These are phyloP conservation scores for Abelmoschus esculentus DNA, from an alignment of 345 rosid genomes.

Conservation along the genomic window DNA sequence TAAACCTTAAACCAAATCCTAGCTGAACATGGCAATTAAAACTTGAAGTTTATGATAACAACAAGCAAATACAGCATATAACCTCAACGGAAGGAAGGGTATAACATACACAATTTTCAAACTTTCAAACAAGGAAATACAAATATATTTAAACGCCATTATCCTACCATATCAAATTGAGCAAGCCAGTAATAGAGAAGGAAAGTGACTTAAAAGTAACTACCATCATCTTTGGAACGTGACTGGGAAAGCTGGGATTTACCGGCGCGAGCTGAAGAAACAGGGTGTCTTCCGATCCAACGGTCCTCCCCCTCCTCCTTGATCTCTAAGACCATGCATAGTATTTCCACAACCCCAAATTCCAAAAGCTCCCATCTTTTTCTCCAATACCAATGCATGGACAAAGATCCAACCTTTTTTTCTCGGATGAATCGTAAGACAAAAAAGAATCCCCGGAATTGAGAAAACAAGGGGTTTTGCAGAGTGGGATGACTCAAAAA, in stretches of 20 bases:
- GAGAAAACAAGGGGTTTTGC: slow-evolving; percentile 3
- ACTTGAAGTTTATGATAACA: too few species aligned
- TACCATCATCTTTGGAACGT: too few species aligned
- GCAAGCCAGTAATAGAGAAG: too few species aligned
- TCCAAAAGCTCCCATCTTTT: not conserved
- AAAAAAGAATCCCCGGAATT: not conserved
- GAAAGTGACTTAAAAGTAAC: too few species aligned
- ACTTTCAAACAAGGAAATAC: not conserved
- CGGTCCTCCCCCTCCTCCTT: slow-evolving; percentile 33
- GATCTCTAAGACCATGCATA: slow-evolving; percentile 59
- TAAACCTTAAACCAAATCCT: too few species aligned
- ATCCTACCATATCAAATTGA: too few species aligned
- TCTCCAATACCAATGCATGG: not conserved
- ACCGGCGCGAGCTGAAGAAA: too few species aligned
- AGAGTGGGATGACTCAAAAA: not conserved
- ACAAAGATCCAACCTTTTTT: not conserved
- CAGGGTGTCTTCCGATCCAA: slow-evolving; percentile 42
- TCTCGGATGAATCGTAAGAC: not conserved
- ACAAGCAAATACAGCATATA: too few species aligned
- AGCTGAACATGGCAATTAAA: too few species aligned
- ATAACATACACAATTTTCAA: too few species aligned
- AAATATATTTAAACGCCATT: not conserved
- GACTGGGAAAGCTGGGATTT: too few species aligned
- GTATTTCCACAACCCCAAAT: not conserved
- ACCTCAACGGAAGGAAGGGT: too few species aligned